Percentiles rank a stretch among this genome's conserved stretches.
Conservation (phyloP, 495 filamentous ascomycete species). For the Penicillium mononematosum region DNA sequence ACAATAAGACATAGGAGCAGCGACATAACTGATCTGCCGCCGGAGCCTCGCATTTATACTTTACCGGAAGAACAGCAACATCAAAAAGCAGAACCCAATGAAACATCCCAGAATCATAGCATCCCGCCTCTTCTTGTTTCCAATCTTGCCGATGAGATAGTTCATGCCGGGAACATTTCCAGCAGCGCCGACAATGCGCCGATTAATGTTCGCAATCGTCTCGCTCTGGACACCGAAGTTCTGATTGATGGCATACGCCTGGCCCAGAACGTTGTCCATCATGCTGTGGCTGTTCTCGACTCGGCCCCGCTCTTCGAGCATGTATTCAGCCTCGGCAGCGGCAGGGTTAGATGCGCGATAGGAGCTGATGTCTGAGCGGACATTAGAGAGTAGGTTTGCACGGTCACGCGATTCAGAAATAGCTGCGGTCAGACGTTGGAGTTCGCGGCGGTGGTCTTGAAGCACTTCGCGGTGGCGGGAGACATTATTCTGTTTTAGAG, state of each 20-base stretch:
- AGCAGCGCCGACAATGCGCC: conserved; percentile 83
- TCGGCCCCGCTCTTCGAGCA: conserved; percentile 83
- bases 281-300: conserved; percentile 86
- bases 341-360: conserved; percentile 81
- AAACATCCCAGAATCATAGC: conserved; percentile 88
- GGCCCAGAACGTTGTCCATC: conserved; percentile 87
- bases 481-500: conserved; percentile 92
- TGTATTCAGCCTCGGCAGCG: conserved; percentile 87
- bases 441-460: conserved; percentile 79
- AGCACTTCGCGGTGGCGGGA: conserved; percentile 89
- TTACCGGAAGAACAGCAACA: conserved; percentile 80
- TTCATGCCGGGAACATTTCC: conserved; percentile 92
- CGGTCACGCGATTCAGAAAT: conserved; percentile 77
- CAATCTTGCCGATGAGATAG: conserved; percentile 88
- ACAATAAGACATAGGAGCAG: conserved; percentile 5
- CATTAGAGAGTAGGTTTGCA: conserved; percentile 85
- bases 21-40: neutral
- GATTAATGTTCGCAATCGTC: conserved; percentile 78
- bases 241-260: conserved; percentile 96
- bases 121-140: conserved; percentile 91
- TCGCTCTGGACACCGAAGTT: conserved; percentile 84
- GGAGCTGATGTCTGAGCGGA: conserved; percentile 86
- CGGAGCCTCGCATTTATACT: conserved; percentile 5
- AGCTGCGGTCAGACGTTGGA: conserved; percentile 63
- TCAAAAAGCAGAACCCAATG: conserved; percentile 85